A percentile compares a stretch with the other conserved stretches of the same genome.
These are phyloP conservation scores for Acacia crassicarpa DNA, from an alignment of 306 rosid species.

Conservation along the genomic window DNA sequence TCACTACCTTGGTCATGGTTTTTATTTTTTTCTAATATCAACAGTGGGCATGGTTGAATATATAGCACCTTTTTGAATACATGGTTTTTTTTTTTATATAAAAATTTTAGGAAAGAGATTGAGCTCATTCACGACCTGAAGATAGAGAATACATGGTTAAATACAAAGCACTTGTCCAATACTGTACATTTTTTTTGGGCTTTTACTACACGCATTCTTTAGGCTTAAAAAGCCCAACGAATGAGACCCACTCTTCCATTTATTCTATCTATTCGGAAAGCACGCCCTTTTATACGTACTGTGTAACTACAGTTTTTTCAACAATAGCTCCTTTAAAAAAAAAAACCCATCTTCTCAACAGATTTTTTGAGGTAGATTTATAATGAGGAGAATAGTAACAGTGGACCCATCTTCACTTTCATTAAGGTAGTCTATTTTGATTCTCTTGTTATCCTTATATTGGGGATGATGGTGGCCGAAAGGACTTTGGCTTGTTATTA, in stretches of 20 bases:
- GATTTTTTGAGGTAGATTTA: neutral
- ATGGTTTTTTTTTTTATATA: too few species aligned
- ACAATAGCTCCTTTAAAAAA: too few species aligned
- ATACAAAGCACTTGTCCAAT: too few species aligned
- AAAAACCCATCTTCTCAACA: neutral
- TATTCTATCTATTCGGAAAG: too few species aligned
- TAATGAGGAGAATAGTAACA: neutral
- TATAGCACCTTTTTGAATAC: too few species aligned
- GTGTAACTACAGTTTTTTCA: too few species aligned
- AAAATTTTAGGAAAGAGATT: too few species aligned
- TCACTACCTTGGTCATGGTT: too few species aligned
- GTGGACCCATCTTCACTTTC: neutral
- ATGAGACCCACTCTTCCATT: neutral
- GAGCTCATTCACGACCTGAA: too few species aligned
- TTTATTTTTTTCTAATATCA: too few species aligned
- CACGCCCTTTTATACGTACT: too few species aligned
- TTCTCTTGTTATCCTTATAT: neutral
- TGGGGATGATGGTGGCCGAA: neutral
- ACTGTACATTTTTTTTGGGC: neutral
- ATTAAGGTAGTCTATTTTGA: neutral
- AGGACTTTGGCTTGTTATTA: neutral
- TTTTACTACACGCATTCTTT: neutral
- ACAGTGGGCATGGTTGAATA: neutral
- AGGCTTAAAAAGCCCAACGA: neutral
- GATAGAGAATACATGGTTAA: too few species aligned